Conservation (phyloP, 495 filamentous ascomycete species). For the Talaromyces wortmannii region DNA sequence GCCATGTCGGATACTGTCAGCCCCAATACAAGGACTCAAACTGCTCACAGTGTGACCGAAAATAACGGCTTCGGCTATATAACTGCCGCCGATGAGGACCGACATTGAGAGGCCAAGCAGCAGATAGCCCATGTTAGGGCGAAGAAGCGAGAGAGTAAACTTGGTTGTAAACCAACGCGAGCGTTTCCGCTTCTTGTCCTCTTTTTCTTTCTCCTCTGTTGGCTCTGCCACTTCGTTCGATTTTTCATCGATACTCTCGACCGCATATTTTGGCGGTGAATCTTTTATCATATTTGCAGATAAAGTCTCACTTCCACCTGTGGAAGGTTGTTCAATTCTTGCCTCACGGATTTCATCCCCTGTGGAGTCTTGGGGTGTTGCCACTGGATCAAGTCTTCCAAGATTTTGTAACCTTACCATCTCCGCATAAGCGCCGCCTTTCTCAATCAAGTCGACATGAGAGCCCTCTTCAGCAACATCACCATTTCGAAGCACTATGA, state of each 20-base stretch:
- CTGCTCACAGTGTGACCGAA: slow-evolving; percentile 6
- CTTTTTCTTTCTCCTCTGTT: not conserved
- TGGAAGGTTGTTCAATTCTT: not conserved
- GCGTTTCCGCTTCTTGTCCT: not conserved
- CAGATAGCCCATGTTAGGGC: not conserved
- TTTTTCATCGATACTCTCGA: not conserved
- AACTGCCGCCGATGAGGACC: slow-evolving; percentile 2
- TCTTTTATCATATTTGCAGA: no score
- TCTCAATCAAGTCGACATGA: slow-evolving; percentile 26
- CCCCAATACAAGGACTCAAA: not conserved
- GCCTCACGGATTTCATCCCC: not conserved
- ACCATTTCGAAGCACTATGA: slow-evolving; percentile 38
- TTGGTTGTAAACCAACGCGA: not conserved
- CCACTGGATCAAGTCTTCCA: not conserved
- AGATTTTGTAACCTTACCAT: slow-evolving; percentile 21
- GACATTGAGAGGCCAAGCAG: not conserved
- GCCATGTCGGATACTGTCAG: not conserved
- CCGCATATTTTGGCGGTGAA: not conserved
- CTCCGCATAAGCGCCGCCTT: slow-evolving; percentile 30
- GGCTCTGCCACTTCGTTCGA: not conserved
- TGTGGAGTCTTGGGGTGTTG: not conserved
- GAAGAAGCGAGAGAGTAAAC: not conserved
- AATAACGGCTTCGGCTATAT: slow-evolving; percentile 10
- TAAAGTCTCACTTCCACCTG: not conserved
- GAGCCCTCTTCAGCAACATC: slow-evolving; percentile 38